These are phyloP conservation scores for Escallonia herrerae DNA, from an alignment of 129 eudicot genomes.

Conservation along the genomic window DNA sequence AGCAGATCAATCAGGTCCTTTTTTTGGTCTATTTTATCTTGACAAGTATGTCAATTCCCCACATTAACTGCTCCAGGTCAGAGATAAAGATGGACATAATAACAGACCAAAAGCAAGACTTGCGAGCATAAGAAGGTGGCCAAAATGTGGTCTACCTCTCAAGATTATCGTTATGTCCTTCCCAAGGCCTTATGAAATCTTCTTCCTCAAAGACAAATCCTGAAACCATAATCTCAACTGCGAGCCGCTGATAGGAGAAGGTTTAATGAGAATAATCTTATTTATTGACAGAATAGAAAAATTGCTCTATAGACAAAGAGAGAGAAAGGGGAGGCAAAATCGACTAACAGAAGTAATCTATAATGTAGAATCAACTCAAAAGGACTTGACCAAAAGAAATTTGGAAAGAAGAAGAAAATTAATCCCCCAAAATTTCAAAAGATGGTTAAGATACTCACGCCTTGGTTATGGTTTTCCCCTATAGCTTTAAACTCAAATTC, in stretches of 20 bases:
- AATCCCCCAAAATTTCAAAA: not conserved
- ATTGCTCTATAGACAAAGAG: not conserved
- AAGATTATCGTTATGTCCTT: slow-evolving; percentile 59
- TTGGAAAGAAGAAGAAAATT: not conserved
- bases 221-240: slow-evolving; percentile 77
- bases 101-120: not conserved
- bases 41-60: not conserved
- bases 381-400: not conserved
- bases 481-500: slow-evolving; percentile 91
- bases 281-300: not conserved
- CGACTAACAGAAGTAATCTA: not conserved
- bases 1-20: too few species aligned
- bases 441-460: slow-evolving; percentile 47
- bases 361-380: not conserved
- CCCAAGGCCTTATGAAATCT: slow-evolving; percentile 87
- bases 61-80: slow-evolving; percentile 1
- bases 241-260: slow-evolving; percentile 71
- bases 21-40: too few species aligned
- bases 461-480: slow-evolving; percentile 86
- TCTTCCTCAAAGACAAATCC: slow-evolving; percentile 86
- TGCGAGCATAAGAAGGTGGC: slow-evolving; percentile 2
- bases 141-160: slow-evolving; percentile 54
- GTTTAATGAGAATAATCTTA: slow-evolving; percentile 14
- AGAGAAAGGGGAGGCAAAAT: not conserved
- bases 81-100: not conserved